phyloP scores from a whole-genome alignment of 2,329 filamentous ascomycete genomes.

The Fusarium robinianum region DNA sequence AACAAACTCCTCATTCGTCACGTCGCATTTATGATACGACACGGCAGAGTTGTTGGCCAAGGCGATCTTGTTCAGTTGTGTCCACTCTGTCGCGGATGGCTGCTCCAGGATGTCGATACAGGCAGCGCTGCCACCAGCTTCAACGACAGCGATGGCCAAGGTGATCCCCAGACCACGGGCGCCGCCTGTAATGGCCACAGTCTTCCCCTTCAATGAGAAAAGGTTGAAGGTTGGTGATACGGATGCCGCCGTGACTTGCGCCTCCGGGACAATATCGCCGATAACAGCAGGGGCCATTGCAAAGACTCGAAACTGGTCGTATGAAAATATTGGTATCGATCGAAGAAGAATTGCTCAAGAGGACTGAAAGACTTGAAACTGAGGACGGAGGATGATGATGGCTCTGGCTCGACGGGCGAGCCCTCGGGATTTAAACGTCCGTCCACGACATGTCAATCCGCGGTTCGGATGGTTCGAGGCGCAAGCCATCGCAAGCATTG shows the following conservation, averaged over 20 bases:
- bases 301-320: neutral
- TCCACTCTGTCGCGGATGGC: slow-evolving; percentile 47
- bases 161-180: slow-evolving; percentile 56
- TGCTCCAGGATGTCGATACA: slow-evolving; percentile 51
- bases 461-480: neutral
- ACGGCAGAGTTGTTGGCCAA: slow-evolving; percentile 40
- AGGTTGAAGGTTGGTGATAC: slow-evolving; percentile 38
- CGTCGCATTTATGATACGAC: slow-evolving; percentile 51
- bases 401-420: no score
- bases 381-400: no score
- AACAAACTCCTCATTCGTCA: slow-evolving; percentile 50
- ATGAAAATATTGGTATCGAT: neutral
- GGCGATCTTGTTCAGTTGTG: slow-evolving; percentile 47
- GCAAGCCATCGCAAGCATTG: slow-evolving; percentile 1
- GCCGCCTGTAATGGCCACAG: slow-evolving; percentile 55
- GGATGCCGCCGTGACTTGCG: slow-evolving; percentile 39
- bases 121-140: slow-evolving; percentile 54
- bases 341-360: neutral
- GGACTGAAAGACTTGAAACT: neutral
- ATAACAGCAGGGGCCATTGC: slow-evolving; percentile 38
- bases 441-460: neutral
- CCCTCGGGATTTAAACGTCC: no score
- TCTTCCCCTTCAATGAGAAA: slow-evolving; percentile 52
- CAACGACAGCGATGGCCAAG: slow-evolving; percentile 53
- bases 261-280: slow-evolving; percentile 40